Percentiles rank a stretch among this genome's conserved stretches.
These are phyloP conservation scores for Colletotrichum musae DNA, from an alignment of 2,329 filamentous ascomycete species.

Conservation along the genomic window DNA sequence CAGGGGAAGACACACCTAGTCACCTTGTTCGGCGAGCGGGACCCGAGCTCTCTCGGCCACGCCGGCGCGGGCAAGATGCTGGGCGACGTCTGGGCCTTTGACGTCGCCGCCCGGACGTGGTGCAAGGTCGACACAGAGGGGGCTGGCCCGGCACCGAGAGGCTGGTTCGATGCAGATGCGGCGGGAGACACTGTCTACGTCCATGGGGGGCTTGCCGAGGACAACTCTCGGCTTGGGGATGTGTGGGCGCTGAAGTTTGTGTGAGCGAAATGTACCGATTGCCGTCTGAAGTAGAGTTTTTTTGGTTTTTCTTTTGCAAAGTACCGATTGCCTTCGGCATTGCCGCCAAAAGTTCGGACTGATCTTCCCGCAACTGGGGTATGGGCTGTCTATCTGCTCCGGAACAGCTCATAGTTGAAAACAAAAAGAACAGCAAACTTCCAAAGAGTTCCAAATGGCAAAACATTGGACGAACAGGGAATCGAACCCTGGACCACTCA, in stretches of 20 bases:
- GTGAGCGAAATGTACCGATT: not conserved
- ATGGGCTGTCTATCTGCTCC: too few relatives aligned
- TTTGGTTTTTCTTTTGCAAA: too few relatives aligned
- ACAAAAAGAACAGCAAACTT: too few relatives aligned
- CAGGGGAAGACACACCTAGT: slow-evolving; percentile 48
- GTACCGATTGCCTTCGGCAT: not conserved
- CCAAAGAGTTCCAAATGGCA: too few relatives aligned
- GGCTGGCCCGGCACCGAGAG: slow-evolving; percentile 50
- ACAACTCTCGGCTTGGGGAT: slow-evolving; percentile 56
- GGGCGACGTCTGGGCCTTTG: slow-evolving; percentile 57
- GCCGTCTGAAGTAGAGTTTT: too few relatives aligned
- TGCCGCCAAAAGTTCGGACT: too few relatives aligned
- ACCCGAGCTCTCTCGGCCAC: slow-evolving; percentile 55
- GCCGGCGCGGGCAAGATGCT: slow-evolving; percentile 58
- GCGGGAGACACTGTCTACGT: slow-evolving; percentile 47
- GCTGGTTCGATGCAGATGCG: slow-evolving; percentile 58
- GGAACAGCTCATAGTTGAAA: too few relatives aligned
- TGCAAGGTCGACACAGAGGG: slow-evolving; percentile 44
- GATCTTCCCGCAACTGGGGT: too few relatives aligned
- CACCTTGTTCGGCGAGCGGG: slow-evolving; percentile 57
- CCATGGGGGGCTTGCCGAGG: slow-evolving; percentile 56
- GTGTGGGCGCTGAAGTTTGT: slow-evolving; percentile 52
- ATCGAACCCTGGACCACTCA: too few relatives aligned
- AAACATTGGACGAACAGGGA: too few relatives aligned
- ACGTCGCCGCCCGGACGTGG: slow-evolving; percentile 50